phyloP scores from a whole-genome alignment of 495 filamentous ascomycete genomes.

The Neurospora sublineolata region DNA sequence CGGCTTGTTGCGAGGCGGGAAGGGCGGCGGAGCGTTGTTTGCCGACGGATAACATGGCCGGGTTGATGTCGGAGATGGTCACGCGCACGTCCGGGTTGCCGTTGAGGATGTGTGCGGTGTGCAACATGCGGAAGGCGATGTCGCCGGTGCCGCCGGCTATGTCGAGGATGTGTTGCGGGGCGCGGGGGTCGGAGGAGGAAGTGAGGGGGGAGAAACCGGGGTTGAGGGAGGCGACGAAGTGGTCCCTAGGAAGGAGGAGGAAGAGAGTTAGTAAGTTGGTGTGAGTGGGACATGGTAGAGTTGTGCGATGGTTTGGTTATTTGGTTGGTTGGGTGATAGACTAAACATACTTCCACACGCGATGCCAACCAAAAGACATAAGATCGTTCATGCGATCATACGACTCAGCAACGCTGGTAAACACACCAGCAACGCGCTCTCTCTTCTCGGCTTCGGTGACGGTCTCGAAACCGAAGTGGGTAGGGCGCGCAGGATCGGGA shows the following conservation, averaged over 20 bases:
- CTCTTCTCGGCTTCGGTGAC: slow-evolving; percentile 71
- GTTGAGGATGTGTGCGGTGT: slow-evolving; percentile 77
- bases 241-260: slow-evolving; percentile 41
- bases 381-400: slow-evolving; percentile 98
- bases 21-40: slow-evolving; percentile 51
- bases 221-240: slow-evolving; percentile 87
- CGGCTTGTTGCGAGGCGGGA: slow-evolving; percentile 33
- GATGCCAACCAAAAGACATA: slow-evolving; percentile 95
- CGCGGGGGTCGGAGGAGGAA: slow-evolving; percentile 19
- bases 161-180: slow-evolving; percentile 70
- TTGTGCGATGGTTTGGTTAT: too few relatives aligned
- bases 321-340: not conserved
- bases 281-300: too few relatives aligned
- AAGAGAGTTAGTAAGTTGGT: slow-evolving; percentile 5
- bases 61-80: slow-evolving; percentile 90
- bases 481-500: slow-evolving; percentile 49
- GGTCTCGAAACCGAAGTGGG: slow-evolving; percentile 90
- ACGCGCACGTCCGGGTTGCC: slow-evolving; percentile 65
- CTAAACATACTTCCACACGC: slow-evolving; percentile 66
- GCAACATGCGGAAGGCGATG: slow-evolving; percentile 93
- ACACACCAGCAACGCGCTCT: slow-evolving; percentile 64
- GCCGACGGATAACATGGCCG: slow-evolving; percentile 84
- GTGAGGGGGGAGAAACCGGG: slow-evolving; percentile 59
- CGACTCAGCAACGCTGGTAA: slow-evolving; percentile 86
- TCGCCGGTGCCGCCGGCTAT: slow-evolving; percentile 96